Percentiles rank a stretch among this genome's conserved stretches.
Evolutionary conservation across 257 asterid species (phyloP).

Genomic region (Solanum medicagineum): DNA sequence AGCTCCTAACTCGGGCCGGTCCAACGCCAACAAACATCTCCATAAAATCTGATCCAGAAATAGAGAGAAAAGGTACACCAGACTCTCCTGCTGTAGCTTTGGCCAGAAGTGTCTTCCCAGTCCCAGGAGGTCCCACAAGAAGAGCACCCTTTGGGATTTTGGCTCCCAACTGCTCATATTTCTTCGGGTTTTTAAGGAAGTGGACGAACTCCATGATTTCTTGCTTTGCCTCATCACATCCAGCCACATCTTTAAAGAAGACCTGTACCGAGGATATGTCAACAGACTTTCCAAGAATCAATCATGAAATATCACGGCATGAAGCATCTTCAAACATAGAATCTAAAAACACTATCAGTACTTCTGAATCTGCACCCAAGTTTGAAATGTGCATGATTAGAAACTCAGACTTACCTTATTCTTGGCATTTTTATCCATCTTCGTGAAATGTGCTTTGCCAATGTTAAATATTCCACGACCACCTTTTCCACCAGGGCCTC

Average conservation of each 20-base stretch:
- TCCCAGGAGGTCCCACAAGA: slow-evolving; percentile 92
- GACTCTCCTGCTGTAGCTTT: slow-evolving; percentile 97
- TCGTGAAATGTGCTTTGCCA: slow-evolving; percentile 67
- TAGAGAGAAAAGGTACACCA: slow-evolving; percentile 77
- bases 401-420: slow-evolving; percentile 42
- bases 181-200: slow-evolving; percentile 80
- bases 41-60: slow-evolving; percentile 80
- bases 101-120: slow-evolving; percentile 89
- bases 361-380: background rate
- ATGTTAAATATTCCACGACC: slow-evolving; percentile 63
- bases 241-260: slow-evolving; percentile 75
- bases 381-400: background rate
- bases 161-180: slow-evolving; percentile 75
- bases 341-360: background rate
- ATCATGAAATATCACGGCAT: background rate
- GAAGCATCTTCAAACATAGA: background rate
- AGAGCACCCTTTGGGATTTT: slow-evolving; percentile 91
- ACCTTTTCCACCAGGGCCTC: slow-evolving; percentile 66
- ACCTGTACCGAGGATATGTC: slow-evolving; percentile 25
- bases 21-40: slow-evolving; percentile 94
- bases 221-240: slow-evolving; percentile 93
- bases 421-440: slow-evolving; percentile 74
- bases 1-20: slow-evolving; percentile 70
- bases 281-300: background rate
- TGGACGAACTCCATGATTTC: slow-evolving; percentile 96